A percentile compares a stretch with the other conserved stretches of the same genome.
These are phyloP conservation scores for Madurella mycetomatis DNA, from an alignment of 2,329 filamentous ascomycete species.

Conservation along the genomic window DNA sequence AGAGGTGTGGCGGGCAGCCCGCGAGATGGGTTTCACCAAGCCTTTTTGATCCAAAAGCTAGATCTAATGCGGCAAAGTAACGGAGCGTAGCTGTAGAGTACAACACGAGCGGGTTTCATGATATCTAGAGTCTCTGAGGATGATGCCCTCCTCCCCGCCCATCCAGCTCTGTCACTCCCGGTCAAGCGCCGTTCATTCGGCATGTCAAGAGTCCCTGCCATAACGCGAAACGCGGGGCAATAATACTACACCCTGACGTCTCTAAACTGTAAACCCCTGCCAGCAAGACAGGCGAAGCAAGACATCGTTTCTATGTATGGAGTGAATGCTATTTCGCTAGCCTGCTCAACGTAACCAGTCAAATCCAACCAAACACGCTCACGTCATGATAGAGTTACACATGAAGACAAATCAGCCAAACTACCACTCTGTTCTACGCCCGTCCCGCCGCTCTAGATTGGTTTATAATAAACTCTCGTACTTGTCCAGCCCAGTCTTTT, in stretches of 20 bases:
- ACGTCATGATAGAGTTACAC: neutral
- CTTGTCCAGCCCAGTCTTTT: conserved; percentile 58
- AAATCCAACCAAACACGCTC: neutral
- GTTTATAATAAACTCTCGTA: conserved; percentile 60
- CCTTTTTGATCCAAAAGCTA: neutral
- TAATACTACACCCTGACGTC: too few relatives aligned
- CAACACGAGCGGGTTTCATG: neutral
- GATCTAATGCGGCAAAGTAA: neutral
- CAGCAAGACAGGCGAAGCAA: too few relatives aligned
- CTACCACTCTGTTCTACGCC: too few relatives aligned
- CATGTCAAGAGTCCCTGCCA: too few relatives aligned
- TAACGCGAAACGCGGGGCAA: too few relatives aligned
- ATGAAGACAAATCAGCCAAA: neutral
- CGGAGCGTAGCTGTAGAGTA: neutral
- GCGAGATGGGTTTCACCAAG: neutral
- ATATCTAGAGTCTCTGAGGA: neutral
- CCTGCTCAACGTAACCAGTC: neutral
- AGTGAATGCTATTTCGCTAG: neutral
- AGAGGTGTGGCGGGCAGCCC: neutral
- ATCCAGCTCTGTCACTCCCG: too few relatives aligned
- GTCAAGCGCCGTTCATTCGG: too few relatives aligned
- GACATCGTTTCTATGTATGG: too few relatives aligned
- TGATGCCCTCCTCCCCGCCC: neutral
- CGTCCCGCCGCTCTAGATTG: neutral
- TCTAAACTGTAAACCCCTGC: too few relatives aligned